A percentile compares a stretch with the other conserved stretches of the same genome.
These are phyloP conservation scores for Exophiala calicioides DNA, from an alignment of 2,329 filamentous ascomycete genomes.

Conservation along the genomic window DNA sequence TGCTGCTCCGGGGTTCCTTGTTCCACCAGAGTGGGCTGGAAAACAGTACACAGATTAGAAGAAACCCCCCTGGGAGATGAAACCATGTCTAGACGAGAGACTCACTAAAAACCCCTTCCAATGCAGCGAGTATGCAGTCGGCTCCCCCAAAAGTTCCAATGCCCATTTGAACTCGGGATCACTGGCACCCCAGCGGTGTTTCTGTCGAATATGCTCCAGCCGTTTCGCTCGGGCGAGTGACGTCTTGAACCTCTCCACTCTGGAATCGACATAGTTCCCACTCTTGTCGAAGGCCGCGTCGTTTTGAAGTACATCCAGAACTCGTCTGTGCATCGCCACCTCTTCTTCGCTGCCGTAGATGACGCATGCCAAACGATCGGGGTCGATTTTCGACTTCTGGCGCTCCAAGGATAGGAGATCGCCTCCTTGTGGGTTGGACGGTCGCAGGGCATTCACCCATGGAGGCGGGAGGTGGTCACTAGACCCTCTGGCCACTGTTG, in stretches of 20 bases:
- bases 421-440: too few relatives aligned
- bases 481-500: too few relatives aligned
- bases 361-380: constrained; percentile 66
- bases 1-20: constrained; percentile 73
- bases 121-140: constrained; percentile 71
- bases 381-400: constrained; percentile 67
- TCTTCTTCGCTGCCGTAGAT: constrained; percentile 68
- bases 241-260: constrained; percentile 67
- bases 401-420: too few relatives aligned
- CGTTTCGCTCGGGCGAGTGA: constrained; percentile 70
- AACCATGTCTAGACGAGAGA: too few relatives aligned
- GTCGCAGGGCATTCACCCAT: too few relatives aligned
- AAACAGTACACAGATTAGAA: too few relatives aligned
- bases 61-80: too few relatives aligned
- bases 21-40: constrained; percentile 65
- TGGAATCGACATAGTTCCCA: constrained; percentile 71
- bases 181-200: constrained; percentile 69
- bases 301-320: constrained; percentile 63
- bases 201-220: constrained; percentile 63
- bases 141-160: constrained; percentile 69
- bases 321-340: constrained; percentile 59
- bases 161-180: constrained; percentile 64
- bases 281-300: constrained; percentile 76
- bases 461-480: too few relatives aligned
- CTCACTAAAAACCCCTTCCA: constrained; percentile 70